Evolutionary conservation across 768 basidiomycete species (phyloP), one percentile per base, ranked within the genome.

Genomic region (Leccinum obscurum): DNA sequence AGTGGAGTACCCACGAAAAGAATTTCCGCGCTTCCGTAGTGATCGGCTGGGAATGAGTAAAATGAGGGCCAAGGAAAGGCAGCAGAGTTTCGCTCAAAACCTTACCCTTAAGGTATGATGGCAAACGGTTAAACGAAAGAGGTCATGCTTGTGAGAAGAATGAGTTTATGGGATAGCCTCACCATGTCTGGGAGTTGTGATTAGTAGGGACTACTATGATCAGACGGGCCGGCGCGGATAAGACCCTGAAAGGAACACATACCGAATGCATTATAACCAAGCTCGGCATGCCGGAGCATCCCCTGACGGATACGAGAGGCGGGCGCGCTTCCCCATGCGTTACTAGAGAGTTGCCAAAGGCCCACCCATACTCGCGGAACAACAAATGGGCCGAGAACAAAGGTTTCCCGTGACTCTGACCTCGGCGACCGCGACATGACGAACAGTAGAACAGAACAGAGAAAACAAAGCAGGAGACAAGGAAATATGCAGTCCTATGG

Each of bases 331-430:
- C 92, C 92, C 92, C 92, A 93, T 3, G 91, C 90, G 54, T 87
- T 89, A 68, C 89, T 89, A 11, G 92, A 92, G 39, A 93, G 82
- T 62, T 93, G 92, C 92, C 92, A 93, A 3, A 93, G 81, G 10
- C 90, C 90, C 7, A 81, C 83, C 87, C 88, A 90, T 56, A 92
- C 69, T 57, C 90, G 83, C 37, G 90, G 86, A 20, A 79, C 80
- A 24, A 68, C 66, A 65, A 84, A 81, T 5, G 83, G 81, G 15
- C 88, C 89, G 24, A 89, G 78, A 22, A 69, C 72, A 63, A 84
- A 84, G 0, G 79, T 81, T 72, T 87, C 84, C 49, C 64, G 63
- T 28, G 59, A n/a, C 30, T 32, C 30, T n/a, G 56, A 59, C 49
- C 59, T 56, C 49, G 15, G 49, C 52, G 67, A 57, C 54, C 20